Base-by-base conservation (phyloP, 169 alveolate species). In the Cyclospora cayetanensis region DNA sequence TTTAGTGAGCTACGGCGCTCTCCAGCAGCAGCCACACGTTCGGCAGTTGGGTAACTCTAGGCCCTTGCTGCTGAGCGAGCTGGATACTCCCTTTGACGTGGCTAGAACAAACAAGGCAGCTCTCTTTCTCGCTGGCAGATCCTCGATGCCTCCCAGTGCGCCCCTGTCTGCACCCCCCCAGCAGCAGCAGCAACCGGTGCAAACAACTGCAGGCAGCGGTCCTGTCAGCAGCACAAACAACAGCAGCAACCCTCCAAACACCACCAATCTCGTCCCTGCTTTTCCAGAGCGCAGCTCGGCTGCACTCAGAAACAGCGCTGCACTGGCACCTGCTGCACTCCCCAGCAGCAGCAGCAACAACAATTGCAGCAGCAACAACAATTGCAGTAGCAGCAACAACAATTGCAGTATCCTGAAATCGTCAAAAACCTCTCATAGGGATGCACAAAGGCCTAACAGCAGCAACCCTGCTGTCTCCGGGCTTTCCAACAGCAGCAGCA, bases 41-140 rank as follows among this genome's bases (percentile, higher is more conserved):
- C 11, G 52, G 29, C 82, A 9, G 43, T 31, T 70, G 82, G 82
- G 82, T 5, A 55, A 55, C 11, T 25, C 42, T 18, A 84, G 91
- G 25, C 91, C 91, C 25, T 41, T 85, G 91, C 74, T 85, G 84
- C 84, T 85, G n/a, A 85, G 91, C 46, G 91, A 85, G 53, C 55
- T 85, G 31, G 91, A 85, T 39, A 85, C 91, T 52, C 91, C 91
- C 25, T 85, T 85, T 34, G 84, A 85, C 34, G 43, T 66, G 37
- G 84, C 76, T 20, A 52, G 91, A 0, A 65, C 27, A 41, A 85
- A 70, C 91, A 65, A 66, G 29, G 91, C 83, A 0, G 72, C 84
- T 0, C 34, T 34, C 27, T 85, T 85, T 22, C 76, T 85, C 31
- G 91, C 91, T 0, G 91, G 91, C 20, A 70, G 5, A 41, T 53